Evolutionary conservation across 2,329 filamentous ascomycete species (phyloP).

Genomic region (Trichoderma gracile): DNA sequence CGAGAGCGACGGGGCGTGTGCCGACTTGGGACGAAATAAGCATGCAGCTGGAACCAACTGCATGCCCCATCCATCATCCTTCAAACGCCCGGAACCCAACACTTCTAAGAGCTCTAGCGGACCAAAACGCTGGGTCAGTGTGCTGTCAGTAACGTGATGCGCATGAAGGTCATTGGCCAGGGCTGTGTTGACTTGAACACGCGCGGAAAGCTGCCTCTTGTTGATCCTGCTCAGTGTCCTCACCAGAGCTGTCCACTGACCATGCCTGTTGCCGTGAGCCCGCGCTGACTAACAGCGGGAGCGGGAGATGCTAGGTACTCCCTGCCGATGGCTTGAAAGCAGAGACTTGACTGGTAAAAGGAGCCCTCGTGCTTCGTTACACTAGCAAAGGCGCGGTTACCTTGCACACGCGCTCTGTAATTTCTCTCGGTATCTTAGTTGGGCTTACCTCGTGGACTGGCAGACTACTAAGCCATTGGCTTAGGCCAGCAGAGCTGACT

Average conservation of each 20-base stretch:
- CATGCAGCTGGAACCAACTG: background rate
- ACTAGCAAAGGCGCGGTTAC: background rate
- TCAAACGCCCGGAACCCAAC: background rate
- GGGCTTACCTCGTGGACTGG: background rate
- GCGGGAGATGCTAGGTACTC: background rate
- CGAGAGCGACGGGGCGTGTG: background rate
- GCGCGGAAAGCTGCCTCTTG: background rate
- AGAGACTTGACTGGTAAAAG: background rate
- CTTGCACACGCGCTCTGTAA: background rate
- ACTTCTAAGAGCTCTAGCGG: background rate
- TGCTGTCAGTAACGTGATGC: constrained; percentile 1
- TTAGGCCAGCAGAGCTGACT: background rate
- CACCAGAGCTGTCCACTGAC: background rate
- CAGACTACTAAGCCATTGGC: background rate
- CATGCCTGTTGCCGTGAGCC: constrained; percentile 17
- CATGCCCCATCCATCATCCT: background rate
- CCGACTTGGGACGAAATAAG: background rate
- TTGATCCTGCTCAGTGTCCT: background rate
- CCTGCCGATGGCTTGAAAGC: no score
- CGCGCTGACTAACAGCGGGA: constrained; percentile 9
- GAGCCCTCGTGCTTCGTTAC: background rate
- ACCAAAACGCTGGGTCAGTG: background rate
- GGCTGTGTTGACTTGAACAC: background rate
- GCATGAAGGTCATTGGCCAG: constrained; percentile 1
- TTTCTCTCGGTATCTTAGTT: background rate